Evolutionary conservation across 306 rosid genomes (phyloP).

Genomic region (Casuarina cunninghamiana): DNA sequence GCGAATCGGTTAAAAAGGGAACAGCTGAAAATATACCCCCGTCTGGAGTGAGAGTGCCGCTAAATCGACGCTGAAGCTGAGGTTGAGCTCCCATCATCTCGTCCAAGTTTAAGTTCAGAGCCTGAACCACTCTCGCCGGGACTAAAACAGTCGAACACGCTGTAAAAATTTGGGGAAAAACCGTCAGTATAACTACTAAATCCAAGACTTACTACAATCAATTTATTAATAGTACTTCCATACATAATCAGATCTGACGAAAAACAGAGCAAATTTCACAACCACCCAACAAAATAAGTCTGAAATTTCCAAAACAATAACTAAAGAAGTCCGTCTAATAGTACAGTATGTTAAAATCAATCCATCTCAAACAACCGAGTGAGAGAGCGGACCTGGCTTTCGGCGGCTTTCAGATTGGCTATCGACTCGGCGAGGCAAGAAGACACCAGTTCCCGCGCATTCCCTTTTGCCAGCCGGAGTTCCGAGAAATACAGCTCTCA

Average conservation of each 20-base stretch:
- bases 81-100: slow-evolving; percentile 34
- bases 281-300: neutral
- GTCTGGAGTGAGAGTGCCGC: slow-evolving; percentile 28
- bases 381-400: slow-evolving; percentile 42
- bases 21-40: slow-evolving; percentile 32
- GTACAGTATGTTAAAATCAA: neutral
- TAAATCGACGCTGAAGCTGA: slow-evolving; percentile 35
- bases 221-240: neutral
- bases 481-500: slow-evolving; percentile 48
- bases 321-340: neutral
- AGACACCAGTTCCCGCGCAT: slow-evolving; percentile 83
- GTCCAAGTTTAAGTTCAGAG: slow-evolving; percentile 53
- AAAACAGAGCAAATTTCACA: neutral
- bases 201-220: too few species aligned
- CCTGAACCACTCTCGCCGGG: slow-evolving; percentile 69
- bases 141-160: slow-evolving; percentile 57
- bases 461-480: slow-evolving; percentile 35
- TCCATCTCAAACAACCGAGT: neutral
- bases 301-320: neutral
- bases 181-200: neutral
- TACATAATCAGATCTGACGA: neutral
- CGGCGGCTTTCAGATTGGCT: slow-evolving; percentile 26
- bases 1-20: neutral
- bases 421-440: slow-evolving; percentile 60
- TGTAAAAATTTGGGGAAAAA: slow-evolving; percentile 7